phyloP scores from a whole-genome alignment of 2,329 filamentous ascomycete species.

The Pyricularia pennisetigena region DNA sequence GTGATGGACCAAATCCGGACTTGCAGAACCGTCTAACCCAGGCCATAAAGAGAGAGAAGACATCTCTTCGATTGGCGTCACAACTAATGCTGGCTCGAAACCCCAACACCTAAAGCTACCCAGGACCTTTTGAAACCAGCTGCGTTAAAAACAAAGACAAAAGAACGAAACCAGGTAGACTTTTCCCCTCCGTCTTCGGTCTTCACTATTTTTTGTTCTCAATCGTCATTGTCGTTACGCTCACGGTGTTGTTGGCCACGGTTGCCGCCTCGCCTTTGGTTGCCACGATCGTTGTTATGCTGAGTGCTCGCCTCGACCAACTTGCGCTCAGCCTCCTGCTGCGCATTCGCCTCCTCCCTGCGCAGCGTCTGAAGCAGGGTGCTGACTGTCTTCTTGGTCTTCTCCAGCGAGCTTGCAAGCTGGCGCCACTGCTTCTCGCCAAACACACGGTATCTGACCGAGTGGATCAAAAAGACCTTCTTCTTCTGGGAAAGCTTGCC shows the following conservation, averaged over 20 bases:
- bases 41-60: background rate
- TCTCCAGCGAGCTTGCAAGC: constrained; percentile 80
- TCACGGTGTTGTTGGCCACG: constrained; percentile 17
- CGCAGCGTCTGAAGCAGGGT: constrained; percentile 71
- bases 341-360: constrained; percentile 69
- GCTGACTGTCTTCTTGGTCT: constrained; percentile 77
- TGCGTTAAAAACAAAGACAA: background rate
- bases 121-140: background rate
- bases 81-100: background rate
- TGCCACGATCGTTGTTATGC: constrained; percentile 14
- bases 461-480: constrained; percentile 88
- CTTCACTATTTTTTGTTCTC: constrained; percentile 15
- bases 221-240: constrained; percentile 46
- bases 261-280: constrained; percentile 8
- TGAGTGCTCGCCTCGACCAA: constrained; percentile 18
- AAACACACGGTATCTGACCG: constrained; percentile 93
- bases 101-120: constrained; percentile 2
- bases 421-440: constrained; percentile 98
- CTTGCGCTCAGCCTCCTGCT: constrained; percentile 61
- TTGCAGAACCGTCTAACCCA: background rate
- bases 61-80: background rate
- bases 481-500: constrained; percentile 92
- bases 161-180: background rate
- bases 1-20: background rate
- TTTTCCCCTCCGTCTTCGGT: background rate